phyloP scores from a whole-genome alignment of 1,284 basidiomycete species.

The Laetiporus sulphureus region DNA sequence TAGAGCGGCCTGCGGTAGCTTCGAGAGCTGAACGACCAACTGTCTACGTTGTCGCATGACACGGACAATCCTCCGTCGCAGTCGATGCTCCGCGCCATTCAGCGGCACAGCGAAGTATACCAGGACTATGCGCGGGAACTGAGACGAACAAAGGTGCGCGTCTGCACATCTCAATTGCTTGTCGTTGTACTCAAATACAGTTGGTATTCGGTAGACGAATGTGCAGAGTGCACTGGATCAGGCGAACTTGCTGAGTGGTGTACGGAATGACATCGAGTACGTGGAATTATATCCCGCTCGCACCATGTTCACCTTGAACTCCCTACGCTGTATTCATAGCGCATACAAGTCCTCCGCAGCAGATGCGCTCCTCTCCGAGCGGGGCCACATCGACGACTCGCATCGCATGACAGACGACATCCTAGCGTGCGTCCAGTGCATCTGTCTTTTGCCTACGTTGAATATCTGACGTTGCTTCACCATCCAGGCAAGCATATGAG shows the following conservation, averaged over 20 bases:
- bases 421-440: slow-evolving; percentile 56
- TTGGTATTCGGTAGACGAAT: slow-evolving; percentile 63
- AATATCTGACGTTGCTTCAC: slow-evolving; percentile 7
- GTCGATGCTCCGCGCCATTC: slow-evolving; percentile 84
- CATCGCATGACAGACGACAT: slow-evolving; percentile 95
- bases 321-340: slow-evolving; percentile 29
- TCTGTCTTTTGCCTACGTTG: slow-evolving; percentile 5
- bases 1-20: slow-evolving; percentile 45
- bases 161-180: no score
- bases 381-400: slow-evolving; percentile 85
- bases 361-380: slow-evolving; percentile 84
- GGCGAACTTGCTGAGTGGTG: slow-evolving; percentile 84
- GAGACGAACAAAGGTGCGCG: slow-evolving; percentile 70
- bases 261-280: slow-evolving; percentile 92
- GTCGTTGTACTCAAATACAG: no score
- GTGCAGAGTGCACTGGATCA: slow-evolving; percentile 83
- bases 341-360: slow-evolving; percentile 87
- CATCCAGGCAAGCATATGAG: slow-evolving; percentile 90
- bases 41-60: slow-evolving; percentile 62
- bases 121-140: slow-evolving; percentile 86
- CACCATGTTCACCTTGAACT: background rate
- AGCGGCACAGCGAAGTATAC: slow-evolving; percentile 86
- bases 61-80: slow-evolving; percentile 73
- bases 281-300: slow-evolving; percentile 22
- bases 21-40: slow-evolving; percentile 75